These are phyloP conservation scores for Achaetomiella virescens DNA, from an alignment of 495 filamentous ascomycete genomes.

Conservation along the genomic window DNA sequence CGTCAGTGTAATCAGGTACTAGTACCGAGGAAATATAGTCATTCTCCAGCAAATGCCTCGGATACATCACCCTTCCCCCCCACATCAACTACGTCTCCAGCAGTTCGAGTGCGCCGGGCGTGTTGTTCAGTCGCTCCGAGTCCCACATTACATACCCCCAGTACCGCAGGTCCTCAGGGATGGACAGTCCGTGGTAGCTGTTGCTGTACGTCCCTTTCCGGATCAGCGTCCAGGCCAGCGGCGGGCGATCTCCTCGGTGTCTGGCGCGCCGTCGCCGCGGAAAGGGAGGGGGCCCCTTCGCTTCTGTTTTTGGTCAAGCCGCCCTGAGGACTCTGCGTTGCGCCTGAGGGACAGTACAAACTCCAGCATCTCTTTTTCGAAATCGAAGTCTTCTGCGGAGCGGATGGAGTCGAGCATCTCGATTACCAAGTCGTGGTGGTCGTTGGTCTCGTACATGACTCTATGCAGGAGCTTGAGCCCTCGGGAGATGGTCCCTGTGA, in stretches of 20 bases:
- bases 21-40: too few species aligned
- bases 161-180: not conserved
- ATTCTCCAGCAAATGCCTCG: too few species aligned
- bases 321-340: not conserved
- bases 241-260: not conserved
- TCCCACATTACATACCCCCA: constrained; percentile 6
- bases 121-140: not conserved
- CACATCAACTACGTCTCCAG: too few species aligned
- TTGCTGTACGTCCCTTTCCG: constrained; percentile 1
- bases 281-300: not conserved
- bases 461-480: not conserved
- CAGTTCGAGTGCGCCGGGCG: too few species aligned
- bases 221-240: constrained; percentile 1
- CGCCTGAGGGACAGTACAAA: not conserved
- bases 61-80: too few species aligned
- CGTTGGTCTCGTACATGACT: not conserved
- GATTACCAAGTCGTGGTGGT: constrained; percentile 1
- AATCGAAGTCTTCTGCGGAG: too few species aligned
- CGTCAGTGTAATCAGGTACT: too few species aligned
- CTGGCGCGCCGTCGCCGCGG: not conserved
- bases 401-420: too few species aligned
- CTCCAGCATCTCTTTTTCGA: not conserved
- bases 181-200: not conserved
- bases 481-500: not conserved
- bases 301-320: not conserved